Conservation (phyloP, 2,329 filamentous ascomycete genomes). For the Mycosphaerella arachidis region DNA sequence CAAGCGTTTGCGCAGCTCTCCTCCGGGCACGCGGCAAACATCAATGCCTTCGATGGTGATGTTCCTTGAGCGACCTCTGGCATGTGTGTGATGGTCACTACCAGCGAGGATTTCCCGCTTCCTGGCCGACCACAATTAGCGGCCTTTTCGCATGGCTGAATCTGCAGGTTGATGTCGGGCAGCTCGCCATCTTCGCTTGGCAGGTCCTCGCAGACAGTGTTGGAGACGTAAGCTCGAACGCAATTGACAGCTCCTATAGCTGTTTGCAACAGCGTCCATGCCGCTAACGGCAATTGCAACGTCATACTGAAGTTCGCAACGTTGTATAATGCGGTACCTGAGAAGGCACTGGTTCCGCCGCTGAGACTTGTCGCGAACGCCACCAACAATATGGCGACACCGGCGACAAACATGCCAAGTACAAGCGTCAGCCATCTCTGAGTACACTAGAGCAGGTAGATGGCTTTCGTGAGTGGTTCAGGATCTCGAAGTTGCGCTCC, state of each 20-base stretch:
- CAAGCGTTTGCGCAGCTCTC: conserved; percentile 44
- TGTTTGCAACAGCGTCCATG: conserved; percentile 7
- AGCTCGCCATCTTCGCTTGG: neutral
- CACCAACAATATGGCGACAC: conserved; percentile 1
- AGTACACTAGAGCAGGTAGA: conserved; percentile 43
- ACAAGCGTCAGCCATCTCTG: conserved; percentile 44
- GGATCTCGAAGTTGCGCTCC: conserved; percentile 34
- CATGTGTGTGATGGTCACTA: conserved; percentile 40
- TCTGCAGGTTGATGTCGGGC: conserved; percentile 25
- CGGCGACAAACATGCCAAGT: conserved; percentile 32
- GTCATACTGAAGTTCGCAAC: neutral
- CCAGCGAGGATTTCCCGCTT: conserved; percentile 41
- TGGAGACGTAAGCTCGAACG: neutral
- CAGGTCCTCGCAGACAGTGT: neutral
- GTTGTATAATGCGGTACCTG: conserved; percentile 1
- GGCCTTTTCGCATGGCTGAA: conserved; percentile 32
- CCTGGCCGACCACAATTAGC: conserved; percentile 35
- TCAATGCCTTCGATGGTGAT: conserved; percentile 44
- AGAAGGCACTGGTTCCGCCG: neutral
- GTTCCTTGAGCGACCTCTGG: conserved; percentile 36
- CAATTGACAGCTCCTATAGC: conserved; percentile 2
- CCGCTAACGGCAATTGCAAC: neutral
- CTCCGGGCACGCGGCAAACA: conserved; percentile 36
- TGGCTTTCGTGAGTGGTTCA: conserved; percentile 42
- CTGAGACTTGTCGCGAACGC: neutral